Evolutionary conservation across 495 filamentous ascomycete genomes (phyloP).

Genomic region (Trichoderma reesei): DNA sequence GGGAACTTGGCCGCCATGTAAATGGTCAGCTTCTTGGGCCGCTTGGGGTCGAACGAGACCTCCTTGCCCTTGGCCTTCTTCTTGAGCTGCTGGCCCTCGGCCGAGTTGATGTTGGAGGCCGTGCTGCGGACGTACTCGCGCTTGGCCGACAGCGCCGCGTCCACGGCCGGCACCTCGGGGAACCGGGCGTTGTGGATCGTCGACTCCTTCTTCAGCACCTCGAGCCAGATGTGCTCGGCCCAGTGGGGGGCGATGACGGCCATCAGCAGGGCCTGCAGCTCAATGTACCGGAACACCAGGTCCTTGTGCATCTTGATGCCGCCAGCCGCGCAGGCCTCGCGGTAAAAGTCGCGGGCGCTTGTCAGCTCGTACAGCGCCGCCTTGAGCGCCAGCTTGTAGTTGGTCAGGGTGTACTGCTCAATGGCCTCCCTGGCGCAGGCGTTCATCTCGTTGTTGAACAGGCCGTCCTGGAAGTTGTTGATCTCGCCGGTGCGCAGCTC

Average conservation of each 20-base stretch:
- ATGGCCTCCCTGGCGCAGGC: constrained; percentile 63
- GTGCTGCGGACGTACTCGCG: constrained; percentile 71
- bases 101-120: constrained; percentile 69
- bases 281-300: constrained; percentile 64
- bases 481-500: constrained; percentile 63
- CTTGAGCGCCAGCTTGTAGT: constrained; percentile 89
- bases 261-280: constrained; percentile 42
- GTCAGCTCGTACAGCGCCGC: constrained; percentile 83
- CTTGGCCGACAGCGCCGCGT: constrained; percentile 59
- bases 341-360: constrained; percentile 79
- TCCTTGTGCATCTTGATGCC: constrained; percentile 77
- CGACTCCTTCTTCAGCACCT: constrained; percentile 65
- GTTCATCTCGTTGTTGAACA: constrained; percentile 94
- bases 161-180: constrained; percentile 56
- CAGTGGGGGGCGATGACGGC: constrained; percentile 83
- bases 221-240: constrained; percentile 87
- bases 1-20: constrained; percentile 72
- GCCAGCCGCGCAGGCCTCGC: constrained; percentile 62
- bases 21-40: constrained; percentile 84
- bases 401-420: constrained; percentile 65
- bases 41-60: constrained; percentile 71
- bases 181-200: constrained; percentile 74
- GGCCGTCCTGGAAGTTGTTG: constrained; percentile 70
- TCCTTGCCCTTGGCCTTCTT: constrained; percentile 85
- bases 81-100: constrained; percentile 70